Base-by-base conservation (phyloP, 768 basidiomycete species). In the Russula compacta region DNA sequence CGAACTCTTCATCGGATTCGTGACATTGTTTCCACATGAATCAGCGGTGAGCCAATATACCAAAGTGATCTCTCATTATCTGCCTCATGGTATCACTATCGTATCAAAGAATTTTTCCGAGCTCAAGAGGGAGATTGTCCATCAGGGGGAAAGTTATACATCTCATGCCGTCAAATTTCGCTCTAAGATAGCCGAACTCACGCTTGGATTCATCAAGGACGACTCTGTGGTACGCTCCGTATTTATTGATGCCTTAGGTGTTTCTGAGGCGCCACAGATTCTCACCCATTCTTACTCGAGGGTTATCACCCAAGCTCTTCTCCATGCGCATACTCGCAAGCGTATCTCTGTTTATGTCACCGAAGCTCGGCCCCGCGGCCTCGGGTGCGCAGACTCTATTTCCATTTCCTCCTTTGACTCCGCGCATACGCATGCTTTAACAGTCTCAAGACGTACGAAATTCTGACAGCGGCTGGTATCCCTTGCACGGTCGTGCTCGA, bases 341-440 rank as follows among this genome's bases (percentile, higher is more conserved):
- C 83, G 95, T 59, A 92, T 98, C 73, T 92, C 91, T 69, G 95
- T 99, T 42, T 98, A 93, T 73, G 95, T 99, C 60, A 98, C 95
- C 67, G 92, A 98, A 83, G 91, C 92, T 38, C 83, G 92, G 65
- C 94, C 95, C 72, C 83, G 83, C 71, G 90, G 88, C 69, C 79
- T 89, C 67, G 92, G 94, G 92, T 92, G 71, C 69, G 84, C 44
- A 47, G 14, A 29, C 35, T 53, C 35, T 29, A 56, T 60, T 64
- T 52, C 46, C 57, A 56, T 43, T 43, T 35, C 19, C 54, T 53
- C 42, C 61, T 66, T 63, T 42, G 36, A 56, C 42, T 44, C 53
- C 39, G 36, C 54, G 53, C 21, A 38, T 59, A 56, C 40, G 33
- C 32, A 42, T n/a, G 7, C 53, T 55, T 65, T 50, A 63, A 64